Conservation (phyloP, 2,329 filamentous ascomycete genomes). For the Cyphellophora attinorum region DNA sequence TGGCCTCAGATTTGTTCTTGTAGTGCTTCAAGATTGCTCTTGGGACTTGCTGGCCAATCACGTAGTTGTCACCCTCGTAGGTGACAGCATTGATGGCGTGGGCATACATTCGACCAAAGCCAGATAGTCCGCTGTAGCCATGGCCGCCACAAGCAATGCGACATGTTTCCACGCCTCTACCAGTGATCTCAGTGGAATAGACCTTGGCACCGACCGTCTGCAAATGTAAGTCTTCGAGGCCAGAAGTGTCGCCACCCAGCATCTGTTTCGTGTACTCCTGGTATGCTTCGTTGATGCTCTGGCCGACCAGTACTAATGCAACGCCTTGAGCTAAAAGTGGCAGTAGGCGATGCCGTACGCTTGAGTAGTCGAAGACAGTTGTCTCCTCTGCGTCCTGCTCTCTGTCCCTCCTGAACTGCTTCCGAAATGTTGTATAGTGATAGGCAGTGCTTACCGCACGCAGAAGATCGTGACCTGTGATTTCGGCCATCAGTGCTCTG, state of each 20-base stretch:
- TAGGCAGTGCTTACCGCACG: constrained; percentile 26
- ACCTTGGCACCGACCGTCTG: constrained; percentile 18
- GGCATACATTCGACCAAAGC: constrained; percentile 12
- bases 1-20: constrained; percentile 14
- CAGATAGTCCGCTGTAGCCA: constrained; percentile 10
- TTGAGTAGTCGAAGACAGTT: constrained; percentile 17
- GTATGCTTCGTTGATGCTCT: constrained; percentile 16
- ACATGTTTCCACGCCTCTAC: constrained; percentile 16
- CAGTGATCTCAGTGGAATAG: constrained; percentile 16
- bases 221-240: constrained; percentile 19
- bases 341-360: constrained; percentile 16
- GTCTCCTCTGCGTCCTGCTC: constrained; percentile 6
- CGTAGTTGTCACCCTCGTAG: constrained; percentile 32
- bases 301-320: constrained; percentile 15
- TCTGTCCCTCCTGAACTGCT: constrained; percentile 17
- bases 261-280: constrained; percentile 14
- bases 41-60: constrained; percentile 29
- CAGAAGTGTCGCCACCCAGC: constrained; percentile 14
- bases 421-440: constrained; percentile 23
- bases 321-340: constrained; percentile 14
- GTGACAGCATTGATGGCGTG: constrained; percentile 16
- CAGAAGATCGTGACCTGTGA: constrained; percentile 21
- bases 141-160: constrained; percentile 16
- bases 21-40: constrained; percentile 19
- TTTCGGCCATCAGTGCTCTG: constrained; percentile 21